Evolutionary conservation across 2,329 filamentous ascomycete genomes (phyloP).

Genomic region (Cercospora sp.): DNA sequence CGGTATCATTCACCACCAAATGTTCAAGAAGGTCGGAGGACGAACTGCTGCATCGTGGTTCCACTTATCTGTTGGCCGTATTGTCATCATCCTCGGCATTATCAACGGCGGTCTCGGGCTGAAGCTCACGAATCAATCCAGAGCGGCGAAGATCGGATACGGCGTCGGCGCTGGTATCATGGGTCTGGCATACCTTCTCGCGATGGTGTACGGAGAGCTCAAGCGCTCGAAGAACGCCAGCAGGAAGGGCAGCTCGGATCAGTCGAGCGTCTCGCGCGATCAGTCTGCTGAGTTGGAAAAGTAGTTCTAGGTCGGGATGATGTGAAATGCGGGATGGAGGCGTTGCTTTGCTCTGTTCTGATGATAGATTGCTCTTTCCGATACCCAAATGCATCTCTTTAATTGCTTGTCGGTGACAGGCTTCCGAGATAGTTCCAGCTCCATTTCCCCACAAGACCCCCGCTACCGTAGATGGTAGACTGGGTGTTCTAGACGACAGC

Average conservation of each 20-base stretch:
- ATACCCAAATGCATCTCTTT: neutral
- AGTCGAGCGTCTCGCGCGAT: neutral
- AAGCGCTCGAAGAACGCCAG: slow-evolving; percentile 20
- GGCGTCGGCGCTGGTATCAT: slow-evolving; percentile 52
- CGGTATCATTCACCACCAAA: slow-evolving; percentile 54
- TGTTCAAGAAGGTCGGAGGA: slow-evolving; percentile 42
- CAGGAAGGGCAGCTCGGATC: slow-evolving; percentile 1
- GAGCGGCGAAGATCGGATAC: slow-evolving; percentile 46
- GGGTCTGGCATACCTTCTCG: slow-evolving; percentile 44
- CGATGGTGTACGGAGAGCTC: slow-evolving; percentile 35
- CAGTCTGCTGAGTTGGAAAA: neutral
- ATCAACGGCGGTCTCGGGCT: slow-evolving; percentile 59
- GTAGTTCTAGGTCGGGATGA: neutral
- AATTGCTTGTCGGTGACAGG: neutral
- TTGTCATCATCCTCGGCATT: slow-evolving; percentile 53
- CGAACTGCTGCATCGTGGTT: slow-evolving; percentile 51
- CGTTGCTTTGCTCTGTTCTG: neutral
- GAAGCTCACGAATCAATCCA: slow-evolving; percentile 45
- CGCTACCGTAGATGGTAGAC: neutral
- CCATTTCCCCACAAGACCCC: neutral
- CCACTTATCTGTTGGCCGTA: slow-evolving; percentile 34
- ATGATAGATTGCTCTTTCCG: slow-evolving; percentile 1
- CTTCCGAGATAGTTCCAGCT: neutral
- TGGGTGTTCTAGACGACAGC: neutral
- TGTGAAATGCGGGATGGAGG: neutral